A percentile compares a stretch with the other conserved stretches of the same genome.
Conservation (phyloP, 495 filamentous ascomycete species). For the Neurospora sp. region DNA sequence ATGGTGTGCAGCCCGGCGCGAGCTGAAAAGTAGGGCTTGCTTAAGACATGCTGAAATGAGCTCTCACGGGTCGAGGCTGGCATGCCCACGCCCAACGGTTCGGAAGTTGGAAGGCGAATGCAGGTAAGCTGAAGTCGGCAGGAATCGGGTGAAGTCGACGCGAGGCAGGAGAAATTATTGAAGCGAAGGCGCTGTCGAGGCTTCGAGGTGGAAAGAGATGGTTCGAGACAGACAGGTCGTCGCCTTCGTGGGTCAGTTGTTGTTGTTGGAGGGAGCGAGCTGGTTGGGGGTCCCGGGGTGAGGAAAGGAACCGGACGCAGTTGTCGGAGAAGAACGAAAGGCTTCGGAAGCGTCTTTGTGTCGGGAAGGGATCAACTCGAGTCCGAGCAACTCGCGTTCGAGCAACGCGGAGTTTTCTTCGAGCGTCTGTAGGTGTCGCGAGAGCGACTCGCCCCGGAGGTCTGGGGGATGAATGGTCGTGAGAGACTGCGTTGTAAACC, state of each 20-base stretch:
- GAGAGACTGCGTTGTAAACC: background rate
- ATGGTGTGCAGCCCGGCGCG: background rate
- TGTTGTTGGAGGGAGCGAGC: background rate
- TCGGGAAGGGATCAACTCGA: background rate
- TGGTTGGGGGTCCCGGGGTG: background rate
- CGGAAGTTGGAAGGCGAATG: background rate
- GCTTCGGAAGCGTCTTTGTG: background rate
- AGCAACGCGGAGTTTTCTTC: background rate
- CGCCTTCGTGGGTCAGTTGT: background rate
- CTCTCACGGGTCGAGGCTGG: background rate
- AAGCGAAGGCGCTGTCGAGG: background rate
- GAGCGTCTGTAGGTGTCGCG: background rate
- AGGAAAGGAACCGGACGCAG: background rate
- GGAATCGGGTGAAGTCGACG: background rate
- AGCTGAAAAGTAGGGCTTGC: background rate
- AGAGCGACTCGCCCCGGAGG: background rate
- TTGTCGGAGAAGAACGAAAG: background rate
- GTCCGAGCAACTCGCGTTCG: background rate
- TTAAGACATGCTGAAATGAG: background rate
- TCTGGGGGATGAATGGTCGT: background rate
- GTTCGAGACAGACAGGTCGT: background rate
- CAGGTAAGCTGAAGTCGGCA: background rate
- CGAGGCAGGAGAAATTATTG: background rate
- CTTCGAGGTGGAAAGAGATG: background rate
- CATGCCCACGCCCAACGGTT: background rate